Evolutionary conservation across 768 basidiomycete species (phyloP).

Genomic region (Trametes meyenii): DNA sequence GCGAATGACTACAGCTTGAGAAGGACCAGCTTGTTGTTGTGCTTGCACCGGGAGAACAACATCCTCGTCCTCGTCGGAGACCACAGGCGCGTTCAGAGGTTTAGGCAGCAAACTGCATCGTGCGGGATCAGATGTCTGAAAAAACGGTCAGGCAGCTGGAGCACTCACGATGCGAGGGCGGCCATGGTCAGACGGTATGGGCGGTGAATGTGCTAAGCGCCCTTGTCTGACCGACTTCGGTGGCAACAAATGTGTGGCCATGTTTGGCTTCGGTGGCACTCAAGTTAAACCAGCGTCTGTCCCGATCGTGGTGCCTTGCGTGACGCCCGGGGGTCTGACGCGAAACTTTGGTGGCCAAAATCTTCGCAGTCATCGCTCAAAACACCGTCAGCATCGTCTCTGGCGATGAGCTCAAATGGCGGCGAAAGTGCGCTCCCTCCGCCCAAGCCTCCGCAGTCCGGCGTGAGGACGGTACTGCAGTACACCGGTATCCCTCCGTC

Average conservation of each 20-base stretch:
- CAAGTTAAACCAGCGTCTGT: neutral
- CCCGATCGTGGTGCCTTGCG: constrained; percentile 3
- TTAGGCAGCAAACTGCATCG: constrained; percentile 62
- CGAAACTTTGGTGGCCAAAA: neutral
- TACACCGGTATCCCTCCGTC: constrained; percentile 69
- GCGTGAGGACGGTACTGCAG: constrained; percentile 61
- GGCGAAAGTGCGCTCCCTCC: constrained; percentile 29
- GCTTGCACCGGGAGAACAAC: constrained; percentile 34
- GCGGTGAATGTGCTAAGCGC: constrained; percentile 5
- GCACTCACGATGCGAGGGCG: constrained; percentile 76
- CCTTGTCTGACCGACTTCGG: constrained; percentile 10
- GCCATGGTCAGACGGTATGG: constrained; percentile 44
- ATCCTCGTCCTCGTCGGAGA: constrained; percentile 68
- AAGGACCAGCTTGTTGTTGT: constrained; percentile 34
- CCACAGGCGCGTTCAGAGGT: constrained; percentile 55
- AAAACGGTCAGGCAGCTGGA: neutral
- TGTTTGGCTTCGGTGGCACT: constrained; percentile 12
- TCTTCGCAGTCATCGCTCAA: constrained; percentile 5
- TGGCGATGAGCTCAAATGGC: constrained; percentile 30
- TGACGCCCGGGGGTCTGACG: neutral
- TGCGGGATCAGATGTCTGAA: constrained; percentile 15
- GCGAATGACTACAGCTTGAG: constrained; percentile 51
- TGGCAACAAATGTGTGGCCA: constrained; percentile 2
- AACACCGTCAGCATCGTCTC: constrained; percentile 10
- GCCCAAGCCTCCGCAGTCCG: constrained; percentile 44